A percentile compares a stretch with the other conserved stretches of the same genome.
Conservation (phyloP, 2,329 filamentous ascomycete genomes). For the Penicillium sp. region DNA sequence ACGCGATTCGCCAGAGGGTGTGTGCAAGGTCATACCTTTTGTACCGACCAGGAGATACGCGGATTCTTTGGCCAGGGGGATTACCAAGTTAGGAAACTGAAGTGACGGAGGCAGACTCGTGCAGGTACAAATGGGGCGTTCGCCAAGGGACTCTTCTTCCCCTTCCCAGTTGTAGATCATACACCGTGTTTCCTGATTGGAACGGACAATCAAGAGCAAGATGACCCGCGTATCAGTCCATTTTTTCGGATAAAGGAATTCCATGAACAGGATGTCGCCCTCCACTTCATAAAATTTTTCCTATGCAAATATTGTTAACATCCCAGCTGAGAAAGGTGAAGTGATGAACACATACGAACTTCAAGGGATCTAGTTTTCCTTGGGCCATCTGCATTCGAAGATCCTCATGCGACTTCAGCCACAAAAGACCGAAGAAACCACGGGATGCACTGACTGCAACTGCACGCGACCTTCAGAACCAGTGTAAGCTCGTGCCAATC, state of each 20-base stretch:
- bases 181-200: conserved; percentile 45
- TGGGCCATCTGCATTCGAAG: conserved; percentile 51
- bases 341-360: conserved; percentile 42
- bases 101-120: conserved; percentile 28
- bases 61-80: conserved; percentile 67
- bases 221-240: conserved; percentile 68
- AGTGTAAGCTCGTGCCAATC: neutral
- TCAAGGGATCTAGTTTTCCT: conserved; percentile 58
- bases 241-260: conserved; percentile 71
- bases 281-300: conserved; percentile 54
- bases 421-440: conserved; percentile 66
- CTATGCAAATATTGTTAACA: conserved; percentile 25
- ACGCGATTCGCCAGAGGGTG: conserved; percentile 38
- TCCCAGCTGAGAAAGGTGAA: neutral
- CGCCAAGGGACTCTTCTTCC: conserved; percentile 36
- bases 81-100: conserved; percentile 63
- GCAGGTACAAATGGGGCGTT: neutral
- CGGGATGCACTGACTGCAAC: conserved; percentile 68
- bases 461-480: conserved; percentile 46
- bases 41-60: conserved; percentile 68
- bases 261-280: conserved; percentile 78
- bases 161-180: conserved; percentile 52
- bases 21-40: conserved; percentile 51
- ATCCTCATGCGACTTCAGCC: conserved; percentile 56
- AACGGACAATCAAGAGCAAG: conserved; percentile 61